Evolutionary conservation across 768 basidiomycete genomes (phyloP).

Genomic region (Hirschioporus abietinus): DNA sequence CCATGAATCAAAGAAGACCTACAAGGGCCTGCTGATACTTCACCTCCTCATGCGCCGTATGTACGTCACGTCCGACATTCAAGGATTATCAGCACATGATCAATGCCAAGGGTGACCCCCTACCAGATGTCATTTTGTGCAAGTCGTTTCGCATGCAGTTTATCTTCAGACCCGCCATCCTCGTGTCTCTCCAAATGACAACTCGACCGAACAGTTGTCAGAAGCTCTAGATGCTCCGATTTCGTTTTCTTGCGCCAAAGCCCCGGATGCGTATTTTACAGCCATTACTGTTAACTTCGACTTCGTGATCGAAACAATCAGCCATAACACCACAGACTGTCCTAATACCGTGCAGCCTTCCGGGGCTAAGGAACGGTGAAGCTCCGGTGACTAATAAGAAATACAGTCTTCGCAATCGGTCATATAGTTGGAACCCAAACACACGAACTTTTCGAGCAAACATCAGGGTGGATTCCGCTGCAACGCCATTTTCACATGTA

Average conservation of each 20-base stretch:
- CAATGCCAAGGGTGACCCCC: background rate
- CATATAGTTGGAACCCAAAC: too few relatives aligned
- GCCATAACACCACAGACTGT: too few relatives aligned
- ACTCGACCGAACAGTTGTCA: background rate
- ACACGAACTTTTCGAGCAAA: too few relatives aligned
- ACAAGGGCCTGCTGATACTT: background rate
- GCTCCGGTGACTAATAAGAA: too few relatives aligned
- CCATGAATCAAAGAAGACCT: background rate
- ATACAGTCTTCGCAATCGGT: too few relatives aligned
- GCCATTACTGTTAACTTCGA: background rate
- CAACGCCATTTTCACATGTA: too few relatives aligned
- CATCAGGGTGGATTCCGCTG: too few relatives aligned
- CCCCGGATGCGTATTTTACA: background rate
- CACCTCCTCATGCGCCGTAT: background rate
- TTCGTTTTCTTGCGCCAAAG: background rate
- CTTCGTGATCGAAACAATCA: background rate
- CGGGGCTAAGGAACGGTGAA: too few relatives aligned
- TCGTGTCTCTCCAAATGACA: background rate
- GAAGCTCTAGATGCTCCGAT: background rate
- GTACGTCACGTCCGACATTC: background rate
- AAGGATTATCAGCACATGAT: background rate
- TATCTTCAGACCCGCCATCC: background rate
- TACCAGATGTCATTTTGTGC: background rate
- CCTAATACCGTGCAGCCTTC: too few relatives aligned
- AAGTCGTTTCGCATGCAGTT: background rate